Evolutionary conservation across 805 yeast genomes (phyloP).

Genomic region (Candida michaelii): DNA sequence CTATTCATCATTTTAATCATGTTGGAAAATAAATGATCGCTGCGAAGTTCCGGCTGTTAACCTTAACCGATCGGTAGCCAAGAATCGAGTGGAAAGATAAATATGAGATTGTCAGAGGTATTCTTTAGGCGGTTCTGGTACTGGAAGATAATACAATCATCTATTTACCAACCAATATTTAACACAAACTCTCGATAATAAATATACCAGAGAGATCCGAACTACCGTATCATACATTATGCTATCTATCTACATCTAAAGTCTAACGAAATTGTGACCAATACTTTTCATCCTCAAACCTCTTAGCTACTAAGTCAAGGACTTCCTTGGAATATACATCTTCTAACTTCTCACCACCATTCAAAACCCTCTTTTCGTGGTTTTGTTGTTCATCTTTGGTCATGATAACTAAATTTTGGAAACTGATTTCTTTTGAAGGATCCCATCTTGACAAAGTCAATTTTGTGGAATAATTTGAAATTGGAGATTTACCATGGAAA

Average conservation of each 20-base stretch:
- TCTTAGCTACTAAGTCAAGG: conserved; percentile 52
- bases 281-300: conserved; percentile 75
- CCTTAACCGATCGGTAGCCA: no score
- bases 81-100: no score
- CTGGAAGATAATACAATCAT: no score
- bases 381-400: conserved; percentile 80
- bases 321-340: conserved; percentile 66
- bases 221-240: neutral
- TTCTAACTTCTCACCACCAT: conserved; percentile 60
- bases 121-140: no score
- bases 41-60: no score
- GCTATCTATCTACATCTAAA: neutral
- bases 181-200: no score
- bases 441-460: conserved; percentile 86
- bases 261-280: conserved; percentile 53
- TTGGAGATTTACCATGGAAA: conserved; percentile 87
- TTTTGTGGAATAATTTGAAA: conserved; percentile 78
- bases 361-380: conserved; percentile 76
- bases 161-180: no score
- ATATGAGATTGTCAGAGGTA: no score
- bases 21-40: neutral
- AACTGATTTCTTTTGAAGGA: conserved; percentile 57
- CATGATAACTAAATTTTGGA: conserved; percentile 82
- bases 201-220: no score
- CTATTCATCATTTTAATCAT: conserved; percentile 5